Base-by-base conservation (phyloP, 2,329 filamentous ascomycete species). In the Aspergillus fumigatiaffinis region DNA sequence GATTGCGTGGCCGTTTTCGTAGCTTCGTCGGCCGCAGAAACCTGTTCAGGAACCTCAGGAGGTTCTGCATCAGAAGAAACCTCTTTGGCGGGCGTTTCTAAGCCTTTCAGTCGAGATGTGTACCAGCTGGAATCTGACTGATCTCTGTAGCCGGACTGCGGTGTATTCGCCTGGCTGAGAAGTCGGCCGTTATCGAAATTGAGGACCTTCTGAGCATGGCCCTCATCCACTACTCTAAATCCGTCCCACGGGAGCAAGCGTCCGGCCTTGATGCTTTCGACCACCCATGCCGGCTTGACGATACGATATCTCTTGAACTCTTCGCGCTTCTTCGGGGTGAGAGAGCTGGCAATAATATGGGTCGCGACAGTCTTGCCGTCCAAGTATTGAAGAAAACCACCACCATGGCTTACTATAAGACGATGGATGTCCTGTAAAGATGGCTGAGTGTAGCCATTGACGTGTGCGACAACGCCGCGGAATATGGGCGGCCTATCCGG, bases 361-460 rank as follows among this genome's bases (percentile, higher is more conserved):
- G 95, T 99, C 0, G 92, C 93, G 71, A 89, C 88, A 0, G 93
- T 97, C 78, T 99, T 99, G 41, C 87, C 89, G 73, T 97, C 92
- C 10, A 99, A 79, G 68, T 97, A 97, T 72, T 99, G 94, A 60
- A 97, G 82, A 66, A 96, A 97, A 0, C 89, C 90, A 32, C 92
- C 95, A n/a, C 94, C 94, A 83, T 97, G 87, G 65, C 89, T 85
- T 20, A 99, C 93, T 55, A 99, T 88, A 59, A 96, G 82, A 53
- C 81, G 86, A 76, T 96, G 93, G 20, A 99, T 83, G 80, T 96
- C 86, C 65, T 92, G 92, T 53, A 97, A 79, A 1, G 92, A 91
- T 0, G 94, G 94, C 67, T 97, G 93, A 0, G 94, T 99, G 71
- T 97, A 99, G 51, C 94, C 94, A 66, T 92, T 96, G 25, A 99